Evolutionary conservation across 2,329 filamentous ascomycete genomes (phyloP).

Genomic region (Colletotrichum spinosum): DNA sequence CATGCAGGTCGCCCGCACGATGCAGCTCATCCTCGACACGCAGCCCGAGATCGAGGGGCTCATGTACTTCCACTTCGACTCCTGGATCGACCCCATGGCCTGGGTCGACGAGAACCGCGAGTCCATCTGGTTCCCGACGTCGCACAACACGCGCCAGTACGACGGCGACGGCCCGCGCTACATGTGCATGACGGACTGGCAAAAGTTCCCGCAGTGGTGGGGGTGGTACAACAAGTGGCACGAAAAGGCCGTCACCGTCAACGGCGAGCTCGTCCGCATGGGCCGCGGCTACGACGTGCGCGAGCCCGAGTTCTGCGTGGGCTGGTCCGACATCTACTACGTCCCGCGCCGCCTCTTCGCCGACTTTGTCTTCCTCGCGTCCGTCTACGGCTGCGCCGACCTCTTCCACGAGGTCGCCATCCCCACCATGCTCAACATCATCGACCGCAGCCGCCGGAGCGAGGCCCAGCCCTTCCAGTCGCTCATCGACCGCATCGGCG

Average conservation of each 20-base stretch:
- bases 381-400: slow-evolving; percentile 40
- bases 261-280: slow-evolving; percentile 30
- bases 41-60: slow-evolving; percentile 43
- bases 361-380: slow-evolving; percentile 44
- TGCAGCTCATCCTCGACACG: slow-evolving; percentile 44
- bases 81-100: slow-evolving; percentile 46
- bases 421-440: slow-evolving; percentile 47
- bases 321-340: slow-evolving; percentile 50
- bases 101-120: slow-evolving; percentile 42
- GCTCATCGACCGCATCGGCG: slow-evolving; percentile 37
- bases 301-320: slow-evolving; percentile 43
- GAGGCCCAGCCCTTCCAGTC: slow-evolving; percentile 15
- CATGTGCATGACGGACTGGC: slow-evolving; percentile 40
- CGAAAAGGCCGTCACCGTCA: slow-evolving; percentile 34
- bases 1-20: slow-evolving; percentile 44
- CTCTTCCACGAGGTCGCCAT: slow-evolving; percentile 48
- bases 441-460: slow-evolving; percentile 42
- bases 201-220: slow-evolving; percentile 40
- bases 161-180: slow-evolving; percentile 38
- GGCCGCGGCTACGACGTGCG: slow-evolving; percentile 23
- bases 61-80: slow-evolving; percentile 48
- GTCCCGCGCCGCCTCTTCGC: slow-evolving; percentile 46
- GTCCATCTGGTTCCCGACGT: slow-evolving; percentile 44
- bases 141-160: slow-evolving; percentile 29
- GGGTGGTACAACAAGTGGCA: slow-evolving; percentile 37